Evolutionary conservation across 192 early-diverging fungal genomes (phyloP).

Genomic region (Funneliformis mosseae): DNA sequence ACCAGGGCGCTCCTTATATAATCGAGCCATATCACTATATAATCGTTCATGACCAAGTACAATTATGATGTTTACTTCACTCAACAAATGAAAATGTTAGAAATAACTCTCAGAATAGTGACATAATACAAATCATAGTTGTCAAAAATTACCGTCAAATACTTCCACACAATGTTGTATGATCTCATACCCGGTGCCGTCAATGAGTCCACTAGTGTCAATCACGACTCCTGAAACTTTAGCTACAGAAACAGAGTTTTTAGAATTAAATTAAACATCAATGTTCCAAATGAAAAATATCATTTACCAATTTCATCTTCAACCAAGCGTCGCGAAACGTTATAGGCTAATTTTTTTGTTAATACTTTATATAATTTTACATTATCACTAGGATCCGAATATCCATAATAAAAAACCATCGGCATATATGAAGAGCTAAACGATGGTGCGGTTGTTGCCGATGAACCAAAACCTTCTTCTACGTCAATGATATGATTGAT

Average conservation of each 20-base stretch:
- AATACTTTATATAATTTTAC: constrained; percentile 77
- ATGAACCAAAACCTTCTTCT: constrained; percentile 79
- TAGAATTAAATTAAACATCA: not conserved
- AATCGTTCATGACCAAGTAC: constrained; percentile 94
- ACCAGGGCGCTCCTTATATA: constrained; percentile 48
- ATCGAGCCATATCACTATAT: constrained; percentile 76
- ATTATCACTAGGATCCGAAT: constrained; percentile 74
- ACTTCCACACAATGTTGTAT: constrained; percentile 72
- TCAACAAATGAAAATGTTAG: not conserved
- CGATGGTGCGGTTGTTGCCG: constrained; percentile 65
- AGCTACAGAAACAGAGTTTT: constrained; percentile 42
- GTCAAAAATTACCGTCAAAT: constrained; percentile 60
- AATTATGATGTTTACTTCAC: constrained; percentile 77
- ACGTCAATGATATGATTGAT: constrained; percentile 79
- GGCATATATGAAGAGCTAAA: constrained; percentile 72
- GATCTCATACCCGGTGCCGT: constrained; percentile 72
- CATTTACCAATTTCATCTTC: constrained; percentile 59
- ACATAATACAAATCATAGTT: not conserved
- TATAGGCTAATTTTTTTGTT: constrained; percentile 58
- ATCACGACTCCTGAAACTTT: constrained; percentile 78
- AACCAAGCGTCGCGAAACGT: constrained; percentile 65
- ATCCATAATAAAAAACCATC: constrained; percentile 90
- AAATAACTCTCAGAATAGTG: not conserved
- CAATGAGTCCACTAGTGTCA: constrained; percentile 83
- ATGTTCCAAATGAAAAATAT: not conserved